A percentile compares a stretch with the other conserved stretches of the same genome.
phyloP scores from a whole-genome alignment of 257 asterid genomes.

The Echites panduratus region DNA sequence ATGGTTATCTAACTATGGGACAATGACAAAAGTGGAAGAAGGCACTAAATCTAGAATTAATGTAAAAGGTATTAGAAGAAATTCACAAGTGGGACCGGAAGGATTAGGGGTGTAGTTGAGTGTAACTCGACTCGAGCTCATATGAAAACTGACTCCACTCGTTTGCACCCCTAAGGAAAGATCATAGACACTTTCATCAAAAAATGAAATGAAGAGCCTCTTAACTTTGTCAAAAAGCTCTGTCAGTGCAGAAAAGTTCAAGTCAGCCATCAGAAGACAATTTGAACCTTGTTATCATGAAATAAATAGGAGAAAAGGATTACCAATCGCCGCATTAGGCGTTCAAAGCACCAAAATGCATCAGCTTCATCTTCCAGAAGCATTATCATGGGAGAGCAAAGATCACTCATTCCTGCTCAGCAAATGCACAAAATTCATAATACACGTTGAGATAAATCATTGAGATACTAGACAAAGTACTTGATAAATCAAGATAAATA shows the following conservation, averaged over 20 bases:
- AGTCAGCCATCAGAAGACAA: not conserved
- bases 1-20: not conserved
- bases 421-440: conserved; percentile 20
- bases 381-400: conserved; percentile 91
- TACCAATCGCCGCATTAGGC: conserved; percentile 86
- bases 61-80: not conserved
- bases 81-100: not conserved
- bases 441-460: not conserved
- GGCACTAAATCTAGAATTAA: not conserved
- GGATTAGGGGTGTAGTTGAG: no score
- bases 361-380: conserved; percentile 91
- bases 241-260: not conserved
- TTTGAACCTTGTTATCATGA: not conserved
- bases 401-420: conserved; percentile 91
- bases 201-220: not conserved
- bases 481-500: not conserved
- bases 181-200: not conserved
- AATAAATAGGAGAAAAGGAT: not conserved
- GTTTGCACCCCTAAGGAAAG: not conserved
- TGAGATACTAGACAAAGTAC: not conserved
- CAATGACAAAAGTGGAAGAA: not conserved
- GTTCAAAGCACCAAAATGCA: conserved; percentile 97
- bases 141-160: no score
- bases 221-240: not conserved
- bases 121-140: no score